Percentiles rank a stretch among this genome's conserved stretches.
Evolutionary conservation across 768 basidiomycete species (phyloP).

Genomic region (Lactifluus echinatus): DNA sequence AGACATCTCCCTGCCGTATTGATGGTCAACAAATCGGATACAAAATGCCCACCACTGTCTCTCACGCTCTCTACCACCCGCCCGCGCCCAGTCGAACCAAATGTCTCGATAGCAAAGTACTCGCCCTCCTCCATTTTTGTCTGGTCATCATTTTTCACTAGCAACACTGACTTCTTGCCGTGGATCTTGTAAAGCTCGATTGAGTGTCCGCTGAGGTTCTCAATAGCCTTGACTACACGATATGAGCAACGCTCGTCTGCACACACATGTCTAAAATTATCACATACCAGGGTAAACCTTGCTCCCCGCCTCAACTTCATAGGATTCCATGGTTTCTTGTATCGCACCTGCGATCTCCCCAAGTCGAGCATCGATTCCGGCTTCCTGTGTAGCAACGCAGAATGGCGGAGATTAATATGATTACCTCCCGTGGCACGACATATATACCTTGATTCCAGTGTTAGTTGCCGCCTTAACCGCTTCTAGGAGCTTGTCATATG

Average conservation of each 20-base stretch:
- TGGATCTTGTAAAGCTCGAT: conserved; percentile 90
- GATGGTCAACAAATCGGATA: not conserved
- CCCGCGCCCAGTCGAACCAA: conserved; percentile 93
- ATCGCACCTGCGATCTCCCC: conserved; percentile 88
- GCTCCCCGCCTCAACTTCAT: conserved; percentile 89
- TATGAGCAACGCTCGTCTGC: conserved; percentile 13
- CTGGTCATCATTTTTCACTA: conserved; percentile 83
- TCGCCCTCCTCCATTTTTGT: conserved; percentile 99
- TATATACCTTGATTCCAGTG: conserved; percentile 69
- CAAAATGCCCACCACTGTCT: conserved; percentile 16
- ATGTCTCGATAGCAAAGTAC: conserved; percentile 98
- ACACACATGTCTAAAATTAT: not conserved
- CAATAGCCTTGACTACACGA: conserved; percentile 77
- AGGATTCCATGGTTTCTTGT: conserved; percentile 98
- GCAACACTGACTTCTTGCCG: conserved; percentile 83
- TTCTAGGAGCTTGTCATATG: conserved; percentile 80
- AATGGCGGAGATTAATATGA: not conserved
- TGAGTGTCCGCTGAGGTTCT: conserved; percentile 90
- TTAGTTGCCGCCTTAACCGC: conserved; percentile 94
- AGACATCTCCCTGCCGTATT: conserved; percentile 68
- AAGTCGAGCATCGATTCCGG: conserved; percentile 90
- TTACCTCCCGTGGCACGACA: not conserved
- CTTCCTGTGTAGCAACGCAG: conserved; percentile 54
- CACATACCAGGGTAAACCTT: conserved; percentile 68
- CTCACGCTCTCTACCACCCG: conserved; percentile 71